phyloP scores from a whole-genome alignment of 164 flowering plant genomes.

The Protea cynaroides region DNA sequence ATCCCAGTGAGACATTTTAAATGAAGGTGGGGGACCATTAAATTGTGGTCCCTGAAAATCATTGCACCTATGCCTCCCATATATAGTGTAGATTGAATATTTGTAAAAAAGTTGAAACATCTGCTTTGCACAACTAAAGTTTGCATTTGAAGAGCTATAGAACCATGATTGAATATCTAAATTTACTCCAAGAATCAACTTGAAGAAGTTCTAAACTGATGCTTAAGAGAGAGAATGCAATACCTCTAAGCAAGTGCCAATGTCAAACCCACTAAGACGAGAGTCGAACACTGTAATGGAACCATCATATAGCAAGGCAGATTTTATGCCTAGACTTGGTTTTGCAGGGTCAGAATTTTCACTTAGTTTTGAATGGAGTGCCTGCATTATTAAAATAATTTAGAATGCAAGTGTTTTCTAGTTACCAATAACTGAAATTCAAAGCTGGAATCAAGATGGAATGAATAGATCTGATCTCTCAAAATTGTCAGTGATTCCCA shows the following conservation, averaged over 20 bases:
- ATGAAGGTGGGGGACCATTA: too few species aligned
- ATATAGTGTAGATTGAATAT: too few species aligned
- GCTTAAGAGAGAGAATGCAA: background rate
- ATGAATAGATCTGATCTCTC: too few species aligned
- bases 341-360: slow-evolving; percentile 17
- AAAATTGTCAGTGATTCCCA: too few species aligned
- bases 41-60: too few species aligned
- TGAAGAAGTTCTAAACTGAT: background rate
- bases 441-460: background rate
- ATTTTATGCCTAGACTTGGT: slow-evolving; percentile 31
- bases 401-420: background rate
- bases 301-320: slow-evolving; percentile 70
- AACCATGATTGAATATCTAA: background rate
- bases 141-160: too few species aligned
- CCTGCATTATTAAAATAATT: slow-evolving; percentile 37
- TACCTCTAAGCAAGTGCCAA: slow-evolving; percentile 97
- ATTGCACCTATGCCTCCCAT: too few species aligned
- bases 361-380: slow-evolving; percentile 65
- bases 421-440: background rate
- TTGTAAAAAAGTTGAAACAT: background rate
- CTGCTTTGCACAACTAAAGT: background rate
- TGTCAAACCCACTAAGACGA: slow-evolving; percentile 67
- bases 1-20: too few species aligned
- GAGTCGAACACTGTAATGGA: slow-evolving; percentile 73
- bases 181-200: background rate